Conservation (phyloP, 768 basidiomycete species). For the Russula brevipes region DNA sequence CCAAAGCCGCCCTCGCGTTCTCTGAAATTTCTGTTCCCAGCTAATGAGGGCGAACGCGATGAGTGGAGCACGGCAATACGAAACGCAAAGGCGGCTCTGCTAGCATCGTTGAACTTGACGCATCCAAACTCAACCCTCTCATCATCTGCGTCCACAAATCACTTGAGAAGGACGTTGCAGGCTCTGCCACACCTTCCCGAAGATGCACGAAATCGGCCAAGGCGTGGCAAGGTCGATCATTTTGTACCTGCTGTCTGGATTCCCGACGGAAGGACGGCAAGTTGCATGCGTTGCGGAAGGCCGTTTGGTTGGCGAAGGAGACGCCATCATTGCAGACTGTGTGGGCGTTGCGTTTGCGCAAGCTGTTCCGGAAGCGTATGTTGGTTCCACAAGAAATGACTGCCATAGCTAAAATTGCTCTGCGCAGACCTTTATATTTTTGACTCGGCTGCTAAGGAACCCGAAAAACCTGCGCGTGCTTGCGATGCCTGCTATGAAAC, state of each 20-base stretch:
- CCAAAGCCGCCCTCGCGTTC: background rate
- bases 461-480: slow-evolving; percentile 63
- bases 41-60: slow-evolving; percentile 50
- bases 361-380: slow-evolving; percentile 72
- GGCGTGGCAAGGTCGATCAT: slow-evolving; percentile 59
- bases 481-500: slow-evolving; percentile 85
- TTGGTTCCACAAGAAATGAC: slow-evolving; percentile 7
- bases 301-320: slow-evolving; percentile 74
- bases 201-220: slow-evolving; percentile 36
- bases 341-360: slow-evolving; percentile 83
- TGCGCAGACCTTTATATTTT: slow-evolving; percentile 72
- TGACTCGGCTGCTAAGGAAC: slow-evolving; percentile 43
- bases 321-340: slow-evolving; percentile 82
- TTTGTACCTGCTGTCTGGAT: slow-evolving; percentile 94
- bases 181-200: slow-evolving; percentile 64
- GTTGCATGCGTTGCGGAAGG: slow-evolving; percentile 80
- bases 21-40: slow-evolving; percentile 32
- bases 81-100: slow-evolving; percentile 61
- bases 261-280: slow-evolving; percentile 75
- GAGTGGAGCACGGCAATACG: slow-evolving; percentile 66
- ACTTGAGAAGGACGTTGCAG: slow-evolving; percentile 66
- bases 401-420: slow-evolving; percentile 6
- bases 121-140: slow-evolving; percentile 80
- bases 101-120: slow-evolving; percentile 63
- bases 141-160: slow-evolving; percentile 68